Evolutionary conservation across 2,329 filamentous ascomycete genomes (phyloP), one percentile per base, ranked within the genome.

Genomic region (Pestalotiopsis sp.): DNA sequence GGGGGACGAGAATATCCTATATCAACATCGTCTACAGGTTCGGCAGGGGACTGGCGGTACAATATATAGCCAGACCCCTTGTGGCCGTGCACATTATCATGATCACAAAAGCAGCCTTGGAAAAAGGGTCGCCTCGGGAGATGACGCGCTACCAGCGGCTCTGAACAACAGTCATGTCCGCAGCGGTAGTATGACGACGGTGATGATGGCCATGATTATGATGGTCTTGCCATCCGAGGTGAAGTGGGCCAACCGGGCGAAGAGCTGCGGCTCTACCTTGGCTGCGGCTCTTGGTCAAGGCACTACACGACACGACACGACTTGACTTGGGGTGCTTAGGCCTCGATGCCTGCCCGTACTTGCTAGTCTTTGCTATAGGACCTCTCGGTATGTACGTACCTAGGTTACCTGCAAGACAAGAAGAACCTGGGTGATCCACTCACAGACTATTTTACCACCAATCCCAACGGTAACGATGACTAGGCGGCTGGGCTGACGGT

Each of bases 401-500:
- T 17, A 52, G 45, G 6, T 36, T 36, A 36, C 31, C 45, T 52
- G 45, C 45, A 52, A 52, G 45, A 52, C 45, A 9, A 23, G 17
- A 9, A 23, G 17, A n/a, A n/a, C 3, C 20, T n/a, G 14, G 13
- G 31, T 14, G 25, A 64, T 64, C 61, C 61, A 64, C 61, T n/a
- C 17, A 20, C 45, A 49, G 17, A 25, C 61, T 20, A 25, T 25
- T 45, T 64, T 49, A 45, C 61, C 61, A 64, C 61, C 61, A 64
- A 64, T 64, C 61, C 61, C 38, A 20, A 49, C 20, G 38, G 20
- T 39, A 38, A 14, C 7, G 41, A 17, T 39, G 57, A 52, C 57
- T 39, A 62, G 36, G 36, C 38, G 59, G n/a, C 57, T 39, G 59
- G 59, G 59, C 59, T 62, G 59, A 39, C 59, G 59, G 45, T 52